Percentiles rank a stretch among this genome's conserved stretches.
These are phyloP conservation scores for Ganoderma resinaceum DNA, from an alignment of 1,284 basidiomycete species.

Conservation along the genomic window DNA sequence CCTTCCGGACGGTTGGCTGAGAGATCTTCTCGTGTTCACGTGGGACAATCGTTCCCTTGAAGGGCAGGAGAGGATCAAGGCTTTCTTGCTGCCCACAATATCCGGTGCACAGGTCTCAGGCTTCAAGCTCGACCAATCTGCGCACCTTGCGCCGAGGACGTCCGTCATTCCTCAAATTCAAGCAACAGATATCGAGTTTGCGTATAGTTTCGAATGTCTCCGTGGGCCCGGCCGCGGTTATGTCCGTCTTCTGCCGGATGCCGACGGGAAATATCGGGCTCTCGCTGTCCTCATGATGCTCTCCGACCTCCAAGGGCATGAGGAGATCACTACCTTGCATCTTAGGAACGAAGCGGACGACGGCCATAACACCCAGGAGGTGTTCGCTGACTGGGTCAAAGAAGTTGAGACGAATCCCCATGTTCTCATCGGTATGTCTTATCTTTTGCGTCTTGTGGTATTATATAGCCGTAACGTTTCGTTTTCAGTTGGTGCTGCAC, in stretches of 20 bases:
- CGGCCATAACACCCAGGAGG: slow-evolving; percentile 25
- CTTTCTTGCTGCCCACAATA: slow-evolving; percentile 48
- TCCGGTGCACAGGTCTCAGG: slow-evolving; percentile 34
- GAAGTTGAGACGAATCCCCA: slow-evolving; percentile 36
- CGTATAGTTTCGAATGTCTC: slow-evolving; percentile 50
- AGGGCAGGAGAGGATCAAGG: slow-evolving; percentile 46
- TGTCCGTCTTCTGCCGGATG: slow-evolving; percentile 40
- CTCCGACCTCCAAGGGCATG: slow-evolving; percentile 41
- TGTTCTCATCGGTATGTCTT: slow-evolving; percentile 36
- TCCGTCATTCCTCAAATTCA: slow-evolving; percentile 30
- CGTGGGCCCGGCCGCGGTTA: slow-evolving; percentile 46
- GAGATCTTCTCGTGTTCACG: slow-evolving; percentile 65
- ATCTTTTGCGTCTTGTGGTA: background rate
- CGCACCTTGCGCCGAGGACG: slow-evolving; percentile 37
- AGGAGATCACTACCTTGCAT: slow-evolving; percentile 32
- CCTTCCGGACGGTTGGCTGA: slow-evolving; percentile 55
- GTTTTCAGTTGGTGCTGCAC: slow-evolving; percentile 56
- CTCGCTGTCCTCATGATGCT: slow-evolving; percentile 39
- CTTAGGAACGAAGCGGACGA: slow-evolving; percentile 21
- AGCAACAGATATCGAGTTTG: slow-evolving; percentile 32
- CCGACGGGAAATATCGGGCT: slow-evolving; percentile 28
- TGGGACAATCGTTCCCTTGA: slow-evolving; percentile 70
- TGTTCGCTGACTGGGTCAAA: slow-evolving; percentile 26
- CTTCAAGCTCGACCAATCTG: slow-evolving; percentile 40
- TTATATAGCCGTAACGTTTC: background rate